These are phyloP conservation scores for Cubamyces sp. DNA, from an alignment of 768 basidiomycete genomes.

Conservation along the genomic window DNA sequence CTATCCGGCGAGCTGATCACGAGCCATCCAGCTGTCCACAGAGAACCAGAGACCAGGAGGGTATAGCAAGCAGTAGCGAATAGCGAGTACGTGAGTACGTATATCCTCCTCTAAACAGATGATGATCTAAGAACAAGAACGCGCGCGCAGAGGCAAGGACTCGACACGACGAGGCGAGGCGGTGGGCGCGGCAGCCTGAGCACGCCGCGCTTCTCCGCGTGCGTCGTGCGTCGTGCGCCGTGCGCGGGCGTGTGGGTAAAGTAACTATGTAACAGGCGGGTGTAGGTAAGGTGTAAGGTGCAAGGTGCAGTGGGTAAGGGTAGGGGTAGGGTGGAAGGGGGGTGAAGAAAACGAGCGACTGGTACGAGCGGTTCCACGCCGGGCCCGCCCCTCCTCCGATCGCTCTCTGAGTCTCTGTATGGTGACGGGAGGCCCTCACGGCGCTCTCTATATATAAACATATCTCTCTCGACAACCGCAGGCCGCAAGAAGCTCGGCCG, in stretches of 20 bases:
- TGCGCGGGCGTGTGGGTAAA: too few relatives aligned
- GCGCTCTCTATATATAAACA: background rate
- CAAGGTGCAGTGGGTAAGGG: background rate
- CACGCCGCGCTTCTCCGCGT: too few relatives aligned
- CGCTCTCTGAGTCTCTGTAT: background rate
- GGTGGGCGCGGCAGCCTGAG: too few relatives aligned
- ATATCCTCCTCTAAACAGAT: background rate
- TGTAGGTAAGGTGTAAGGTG: background rate
- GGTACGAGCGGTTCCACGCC: background rate
- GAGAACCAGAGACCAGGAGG: too few relatives aligned
- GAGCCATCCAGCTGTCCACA: too few relatives aligned
- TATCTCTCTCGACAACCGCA: background rate
- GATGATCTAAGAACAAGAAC: background rate
- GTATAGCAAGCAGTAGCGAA: background rate
- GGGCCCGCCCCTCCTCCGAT: background rate
- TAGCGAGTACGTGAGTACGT: background rate
- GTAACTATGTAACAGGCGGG: background rate
- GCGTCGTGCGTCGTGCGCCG: too few relatives aligned
- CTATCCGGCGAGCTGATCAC: background rate
- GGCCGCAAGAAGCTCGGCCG: background rate
- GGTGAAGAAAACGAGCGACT: background rate
- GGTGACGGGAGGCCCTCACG: background rate
- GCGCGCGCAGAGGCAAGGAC: too few relatives aligned
- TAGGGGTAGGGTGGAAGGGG: background rate
- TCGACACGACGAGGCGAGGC: too few relatives aligned